Conservation (phyloP, 148 eudicot genomes). For the Silene conica region DNA sequence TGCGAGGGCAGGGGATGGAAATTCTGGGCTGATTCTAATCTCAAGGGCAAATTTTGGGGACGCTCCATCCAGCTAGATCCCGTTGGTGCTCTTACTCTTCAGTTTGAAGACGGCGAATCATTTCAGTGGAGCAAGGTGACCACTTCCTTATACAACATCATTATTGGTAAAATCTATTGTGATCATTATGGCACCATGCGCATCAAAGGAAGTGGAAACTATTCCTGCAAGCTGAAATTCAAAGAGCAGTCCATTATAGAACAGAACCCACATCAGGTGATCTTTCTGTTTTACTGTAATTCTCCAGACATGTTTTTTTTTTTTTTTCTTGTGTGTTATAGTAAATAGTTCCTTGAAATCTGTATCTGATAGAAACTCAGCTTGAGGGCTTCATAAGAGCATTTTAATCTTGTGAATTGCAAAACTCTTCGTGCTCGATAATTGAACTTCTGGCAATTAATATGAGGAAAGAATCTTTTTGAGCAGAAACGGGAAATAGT, state of each 20-base stretch:
- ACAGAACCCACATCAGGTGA: slow-evolving; percentile 92
- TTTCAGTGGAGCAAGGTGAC: slow-evolving; percentile 97
- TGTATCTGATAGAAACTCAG: too few relatives aligned
- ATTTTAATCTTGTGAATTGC: neutral
- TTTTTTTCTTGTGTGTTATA: too few relatives aligned
- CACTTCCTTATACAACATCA: slow-evolving; percentile 91
- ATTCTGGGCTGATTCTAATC: slow-evolving; percentile 95
- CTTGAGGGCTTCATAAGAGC: neutral
- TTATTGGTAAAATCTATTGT: slow-evolving; percentile 90
- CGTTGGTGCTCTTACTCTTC: slow-evolving; percentile 72
- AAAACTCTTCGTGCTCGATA: too few relatives aligned
- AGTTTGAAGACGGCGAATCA: slow-evolving; percentile 88
- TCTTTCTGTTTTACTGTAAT: slow-evolving; percentile 3
- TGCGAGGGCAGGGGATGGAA: slow-evolving; percentile 92
- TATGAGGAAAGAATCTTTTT: too few relatives aligned
- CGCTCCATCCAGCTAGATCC: slow-evolving; percentile 94
- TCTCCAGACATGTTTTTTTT: neutral
- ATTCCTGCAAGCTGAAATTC: slow-evolving; percentile 92
- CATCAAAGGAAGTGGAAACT: slow-evolving; percentile 84
- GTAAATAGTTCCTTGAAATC: too few relatives aligned
- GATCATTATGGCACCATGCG: slow-evolving; percentile 98
- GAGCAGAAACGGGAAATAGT: too few relatives aligned
- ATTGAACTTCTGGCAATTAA: too few relatives aligned
- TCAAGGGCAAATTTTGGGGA: slow-evolving; percentile 95
- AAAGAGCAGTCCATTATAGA: slow-evolving; percentile 96